phyloP scores from a whole-genome alignment of 148 eudicot genomes.

The Arctostaphylos glauca region DNA sequence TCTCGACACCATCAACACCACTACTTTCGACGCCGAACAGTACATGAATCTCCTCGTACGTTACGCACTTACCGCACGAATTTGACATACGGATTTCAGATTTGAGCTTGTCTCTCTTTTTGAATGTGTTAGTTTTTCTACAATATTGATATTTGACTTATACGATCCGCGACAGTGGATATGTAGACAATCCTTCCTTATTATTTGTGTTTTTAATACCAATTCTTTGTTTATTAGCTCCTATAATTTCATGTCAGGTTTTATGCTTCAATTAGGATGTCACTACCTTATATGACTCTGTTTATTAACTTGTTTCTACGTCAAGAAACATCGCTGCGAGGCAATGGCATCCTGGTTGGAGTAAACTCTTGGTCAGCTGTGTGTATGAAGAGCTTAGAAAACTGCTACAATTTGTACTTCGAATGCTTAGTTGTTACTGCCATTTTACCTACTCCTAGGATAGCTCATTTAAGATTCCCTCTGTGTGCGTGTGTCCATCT shows the following conservation, averaged over 20 bases:
- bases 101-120: not conserved
- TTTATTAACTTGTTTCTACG: not conserved
- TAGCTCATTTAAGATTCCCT: not conserved
- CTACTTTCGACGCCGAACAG: slow-evolving; percentile 77
- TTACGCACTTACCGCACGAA: not conserved
- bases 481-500: not conserved
- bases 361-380: not conserved
- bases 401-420: not conserved
- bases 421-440: not conserved
- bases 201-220: not conserved
- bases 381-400: not conserved
- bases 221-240: not conserved
- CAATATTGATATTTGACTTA: not conserved
- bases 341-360: not conserved
- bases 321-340: not conserved
- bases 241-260: not conserved
- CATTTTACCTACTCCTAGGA: not conserved
- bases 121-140: not conserved
- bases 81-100: not conserved
- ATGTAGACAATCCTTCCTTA: not conserved
- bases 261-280: not conserved
- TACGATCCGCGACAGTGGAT: not conserved
- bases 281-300: not conserved
- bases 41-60: slow-evolving; percentile 94
- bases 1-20: slow-evolving; percentile 82